phyloP scores from a whole-genome alignment of 306 rosid genomes.

The Pterocarpus macrocarpus region DNA sequence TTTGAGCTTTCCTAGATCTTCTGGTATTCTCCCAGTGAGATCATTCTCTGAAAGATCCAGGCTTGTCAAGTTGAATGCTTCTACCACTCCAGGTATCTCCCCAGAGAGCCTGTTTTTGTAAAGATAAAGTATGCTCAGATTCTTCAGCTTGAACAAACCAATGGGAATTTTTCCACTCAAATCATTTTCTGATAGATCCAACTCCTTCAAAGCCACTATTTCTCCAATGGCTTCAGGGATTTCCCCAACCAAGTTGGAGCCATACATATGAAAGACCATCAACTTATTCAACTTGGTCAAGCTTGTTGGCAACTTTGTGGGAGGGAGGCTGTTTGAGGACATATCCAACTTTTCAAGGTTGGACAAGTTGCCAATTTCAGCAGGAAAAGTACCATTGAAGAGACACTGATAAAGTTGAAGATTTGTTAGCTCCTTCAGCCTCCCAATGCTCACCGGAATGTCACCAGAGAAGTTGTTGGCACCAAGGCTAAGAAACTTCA shows the following conservation, averaged over 20 bases:
- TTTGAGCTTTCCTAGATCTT: constrained; percentile 54
- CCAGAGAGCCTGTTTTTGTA: constrained; percentile 54
- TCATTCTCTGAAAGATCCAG: constrained; percentile 60
- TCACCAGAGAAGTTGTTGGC: constrained; percentile 59
- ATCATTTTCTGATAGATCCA: constrained; percentile 48
- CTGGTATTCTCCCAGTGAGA: constrained; percentile 54
- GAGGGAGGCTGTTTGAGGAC: constrained; percentile 27
- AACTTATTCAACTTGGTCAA: constrained; percentile 55
- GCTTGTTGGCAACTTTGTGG: constrained; percentile 49
- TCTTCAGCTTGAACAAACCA: constrained; percentile 54
- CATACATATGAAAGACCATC: constrained; percentile 36
- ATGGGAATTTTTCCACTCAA: constrained; percentile 59
- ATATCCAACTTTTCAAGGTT: constrained; percentile 49
- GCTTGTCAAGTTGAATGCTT: constrained; percentile 33
- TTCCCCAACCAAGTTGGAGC: constrained; percentile 52
- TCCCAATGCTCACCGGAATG: constrained; percentile 58
- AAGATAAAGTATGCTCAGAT: constrained; percentile 50
- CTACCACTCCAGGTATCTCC: constrained; percentile 56
- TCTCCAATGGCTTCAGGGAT: constrained; percentile 59
- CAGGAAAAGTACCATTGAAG: constrained; percentile 54
- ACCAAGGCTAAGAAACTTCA: constrained; percentile 49
- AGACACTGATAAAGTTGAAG: constrained; percentile 39
- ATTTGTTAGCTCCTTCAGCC: constrained; percentile 44
- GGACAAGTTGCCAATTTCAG: constrained; percentile 59
- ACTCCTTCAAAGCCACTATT: constrained; percentile 44